These are phyloP conservation scores for Ministeria vibrans DNA, from an alignment of 78 protist species.

Conservation along the genomic window DNA sequence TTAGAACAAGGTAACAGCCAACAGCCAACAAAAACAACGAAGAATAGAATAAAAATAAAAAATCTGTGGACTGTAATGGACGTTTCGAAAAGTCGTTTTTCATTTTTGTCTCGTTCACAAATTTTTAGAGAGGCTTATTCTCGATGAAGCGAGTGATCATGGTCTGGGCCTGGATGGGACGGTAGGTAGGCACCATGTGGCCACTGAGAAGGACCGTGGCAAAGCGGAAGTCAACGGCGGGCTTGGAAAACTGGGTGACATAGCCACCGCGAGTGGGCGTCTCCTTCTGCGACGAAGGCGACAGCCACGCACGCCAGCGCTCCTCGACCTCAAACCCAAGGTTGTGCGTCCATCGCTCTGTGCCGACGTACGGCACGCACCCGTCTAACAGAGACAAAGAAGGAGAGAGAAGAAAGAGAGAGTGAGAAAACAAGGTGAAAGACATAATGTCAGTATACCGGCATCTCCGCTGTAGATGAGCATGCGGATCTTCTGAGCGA, in stretches of 20 bases:
- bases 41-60: too few relatives aligned
- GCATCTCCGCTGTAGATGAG: constrained; percentile 10
- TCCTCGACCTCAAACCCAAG: background rate
- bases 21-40: too few relatives aligned
- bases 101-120: too few relatives aligned
- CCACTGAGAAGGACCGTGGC: background rate
- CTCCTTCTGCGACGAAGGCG: background rate
- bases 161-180: background rate
- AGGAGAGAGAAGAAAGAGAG: too few relatives aligned
- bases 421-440: too few relatives aligned
- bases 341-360: background rate
- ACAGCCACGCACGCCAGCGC: constrained; percentile 9
- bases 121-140: background rate
- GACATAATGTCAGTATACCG: too few relatives aligned
- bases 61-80: too few relatives aligned
- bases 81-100: too few relatives aligned
- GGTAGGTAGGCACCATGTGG: background rate
- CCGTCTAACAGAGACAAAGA: too few relatives aligned
- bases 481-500: constrained; percentile 6
- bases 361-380: constrained; percentile 21
- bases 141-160: background rate
- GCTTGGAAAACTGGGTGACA: background rate
- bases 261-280: background rate
- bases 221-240: background rate
- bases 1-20: too few relatives aligned